Evolutionary conservation across 306 rosid species (phyloP), one percentile per base, ranked within the genome.

Genomic region (Dalbergia cochinchinensis): DNA sequence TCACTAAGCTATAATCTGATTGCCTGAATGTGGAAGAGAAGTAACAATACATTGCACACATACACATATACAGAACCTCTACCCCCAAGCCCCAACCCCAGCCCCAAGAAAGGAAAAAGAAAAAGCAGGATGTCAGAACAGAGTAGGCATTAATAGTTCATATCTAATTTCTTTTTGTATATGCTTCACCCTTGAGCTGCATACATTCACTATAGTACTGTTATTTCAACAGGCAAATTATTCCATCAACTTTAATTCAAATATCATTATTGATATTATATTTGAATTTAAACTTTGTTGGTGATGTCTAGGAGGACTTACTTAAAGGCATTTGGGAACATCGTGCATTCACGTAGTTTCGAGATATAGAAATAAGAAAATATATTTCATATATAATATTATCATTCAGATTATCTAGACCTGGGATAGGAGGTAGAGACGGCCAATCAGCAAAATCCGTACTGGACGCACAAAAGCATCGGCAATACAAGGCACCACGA

Each of bases 401-500:
- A 22, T 48, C 26, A 22, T 33, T 66, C 51, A 68, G 67, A 76
- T 82, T 48, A 63, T 64, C 44, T 71, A 47, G 68, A 96, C 99
- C 99, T 91, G 99, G 98, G 83, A 90, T 61, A 47, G 90, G 85
- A 77, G 98, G 92, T 50, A 96, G 94, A 83, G 92, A 69, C 51
- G 96, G 98, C 97, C 97, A 96, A 81, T 93, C 92, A 51, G 93
- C 86, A 83, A 74, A 84, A 67, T 79, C 80, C 86, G 88, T 85
- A 71, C 73, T 64, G 77, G 82, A 87, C 85, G 88, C 74, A 90
- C 99, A 95, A 87, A 91, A 95, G 78, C 98, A 95, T 59, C 94
- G 91, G 83, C 98, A 92, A 79, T 93, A 91, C 83, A 95, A 89
- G 35, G 98, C 94, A 84, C 99, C 99, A 37, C 98, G 99, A 80